Evolutionary conservation across 2,329 filamentous ascomycete genomes (phyloP).

Genomic region (Xylaria sp.): DNA sequence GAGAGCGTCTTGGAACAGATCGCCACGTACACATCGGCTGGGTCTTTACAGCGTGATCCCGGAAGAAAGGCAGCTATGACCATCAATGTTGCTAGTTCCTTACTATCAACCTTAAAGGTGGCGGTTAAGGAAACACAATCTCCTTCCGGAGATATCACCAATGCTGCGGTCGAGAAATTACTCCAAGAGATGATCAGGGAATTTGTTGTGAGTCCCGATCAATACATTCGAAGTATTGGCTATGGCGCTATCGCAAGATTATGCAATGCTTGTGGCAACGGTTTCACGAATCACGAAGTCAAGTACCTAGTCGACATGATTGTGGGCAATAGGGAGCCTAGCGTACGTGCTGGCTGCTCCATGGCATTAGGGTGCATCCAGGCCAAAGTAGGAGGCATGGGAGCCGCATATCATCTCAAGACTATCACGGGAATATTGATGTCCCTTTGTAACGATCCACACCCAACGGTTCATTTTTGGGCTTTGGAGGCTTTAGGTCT

Average conservation of each 20-base stretch:
- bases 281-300: slow-evolving; percentile 89
- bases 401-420: slow-evolving; percentile 94
- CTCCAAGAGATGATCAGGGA: slow-evolving; percentile 78
- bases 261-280: slow-evolving; percentile 84
- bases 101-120: slow-evolving; percentile 84
- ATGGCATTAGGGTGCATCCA: slow-evolving; percentile 94
- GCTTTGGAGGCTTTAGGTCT: slow-evolving; percentile 87
- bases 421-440: slow-evolving; percentile 98
- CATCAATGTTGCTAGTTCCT: slow-evolving; percentile 86
- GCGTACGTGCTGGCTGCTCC: slow-evolving; percentile 91
- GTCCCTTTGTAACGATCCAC: slow-evolving; percentile 94
- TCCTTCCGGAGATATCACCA: slow-evolving; percentile 77
- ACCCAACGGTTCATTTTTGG: slow-evolving; percentile 96
- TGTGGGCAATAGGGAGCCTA: slow-evolving; percentile 91
- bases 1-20: slow-evolving; percentile 97
- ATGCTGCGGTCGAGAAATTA: slow-evolving; percentile 81
- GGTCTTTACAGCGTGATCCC: slow-evolving; percentile 82
- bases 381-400: slow-evolving; percentile 96
- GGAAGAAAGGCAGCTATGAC: slow-evolving; percentile 90
- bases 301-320: slow-evolving; percentile 94
- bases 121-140: slow-evolving; percentile 83
- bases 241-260: slow-evolving; percentile 87
- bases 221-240: slow-evolving; percentile 85
- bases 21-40: slow-evolving; percentile 85
- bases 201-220: slow-evolving; percentile 85